These are phyloP conservation scores for Podospora pseudoanserina DNA, from an alignment of 495 filamentous ascomycete species.

Conservation along the genomic window DNA sequence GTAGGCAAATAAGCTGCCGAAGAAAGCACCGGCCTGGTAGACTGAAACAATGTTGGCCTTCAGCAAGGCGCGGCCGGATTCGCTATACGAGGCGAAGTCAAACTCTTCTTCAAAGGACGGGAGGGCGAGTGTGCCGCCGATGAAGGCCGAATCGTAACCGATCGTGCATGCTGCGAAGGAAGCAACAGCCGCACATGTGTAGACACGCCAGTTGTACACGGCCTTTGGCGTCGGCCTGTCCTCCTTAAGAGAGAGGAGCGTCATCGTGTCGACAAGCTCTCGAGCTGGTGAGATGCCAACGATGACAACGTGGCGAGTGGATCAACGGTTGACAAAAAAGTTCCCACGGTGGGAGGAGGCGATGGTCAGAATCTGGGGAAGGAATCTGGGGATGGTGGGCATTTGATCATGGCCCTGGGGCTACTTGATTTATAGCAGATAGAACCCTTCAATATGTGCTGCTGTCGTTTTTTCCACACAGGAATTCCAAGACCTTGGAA, in stretches of 20 bases:
- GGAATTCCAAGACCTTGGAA: constrained; percentile 8
- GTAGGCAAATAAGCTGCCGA: constrained; percentile 62
- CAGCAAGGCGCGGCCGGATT: constrained; percentile 43
- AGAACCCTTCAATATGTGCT: neutral
- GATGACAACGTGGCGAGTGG: constrained; percentile 1
- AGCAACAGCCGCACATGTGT: constrained; percentile 56
- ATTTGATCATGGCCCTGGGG: constrained; percentile 7
- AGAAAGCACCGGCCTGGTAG: constrained; percentile 68
- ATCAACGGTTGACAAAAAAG: neutral
- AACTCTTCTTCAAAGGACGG: constrained; percentile 59
- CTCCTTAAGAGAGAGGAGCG: constrained; percentile 56
- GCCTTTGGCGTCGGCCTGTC: constrained; percentile 60
- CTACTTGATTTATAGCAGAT: constrained; percentile 20
- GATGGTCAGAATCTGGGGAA: constrained; percentile 10
- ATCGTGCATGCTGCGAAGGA: constrained; percentile 70
- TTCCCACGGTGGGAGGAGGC: neutral
- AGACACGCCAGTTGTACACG: constrained; percentile 77
- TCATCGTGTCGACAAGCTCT: constrained; percentile 42
- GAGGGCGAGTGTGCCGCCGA: constrained; percentile 63
- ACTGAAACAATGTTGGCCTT: constrained; percentile 65
- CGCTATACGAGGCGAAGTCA: constrained; percentile 43
- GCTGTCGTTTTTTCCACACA: constrained; percentile 7
- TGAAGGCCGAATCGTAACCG: constrained; percentile 69
- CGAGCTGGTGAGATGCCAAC: neutral
- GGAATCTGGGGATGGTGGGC: constrained; percentile 15